phyloP scores from a whole-genome alignment of 1,284 basidiomycete species.

The Papiliotrema laurentii region DNA sequence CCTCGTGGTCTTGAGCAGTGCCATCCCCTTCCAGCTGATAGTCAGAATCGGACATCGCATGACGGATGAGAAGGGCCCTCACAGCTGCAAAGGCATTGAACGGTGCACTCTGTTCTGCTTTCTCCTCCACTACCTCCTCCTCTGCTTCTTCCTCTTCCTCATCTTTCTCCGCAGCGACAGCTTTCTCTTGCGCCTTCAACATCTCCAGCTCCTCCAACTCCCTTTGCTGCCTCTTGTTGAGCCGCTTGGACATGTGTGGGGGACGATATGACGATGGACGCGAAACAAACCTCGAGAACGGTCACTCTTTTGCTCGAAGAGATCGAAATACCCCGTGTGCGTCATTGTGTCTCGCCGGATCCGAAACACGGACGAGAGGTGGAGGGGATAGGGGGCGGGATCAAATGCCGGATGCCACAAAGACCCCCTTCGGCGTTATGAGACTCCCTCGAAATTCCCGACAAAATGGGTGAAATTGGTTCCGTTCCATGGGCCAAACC shows the following conservation, averaged over 20 bases:
- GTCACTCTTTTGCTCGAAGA: not conserved
- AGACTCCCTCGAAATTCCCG: not conserved
- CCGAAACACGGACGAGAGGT: no score
- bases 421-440: not conserved
- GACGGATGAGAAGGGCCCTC: no score
- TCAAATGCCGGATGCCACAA: conserved; percentile 1
- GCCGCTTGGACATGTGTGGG: conserved; percentile 47
- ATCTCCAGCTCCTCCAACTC: conserved; percentile 65
- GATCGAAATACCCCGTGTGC: not conserved
- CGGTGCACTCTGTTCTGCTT: conserved; percentile 11
- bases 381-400: not conserved
- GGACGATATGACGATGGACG: no score
- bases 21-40: conserved; percentile 20
- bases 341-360: conserved; percentile 1
- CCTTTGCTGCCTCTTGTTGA: conserved; percentile 76
- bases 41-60: not conserved
- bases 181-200: conserved; percentile 30
- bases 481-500: no score
- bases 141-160: conserved; percentile 32
- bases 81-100: conserved; percentile 58
- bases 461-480: not conserved
- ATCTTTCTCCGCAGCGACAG: conserved; percentile 17
- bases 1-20: conserved; percentile 17
- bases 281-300: not conserved
- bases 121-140: conserved; percentile 19